These are phyloP conservation scores for Leptographium procerum DNA, from an alignment of 2,329 filamentous ascomycete species.

Conservation along the genomic window DNA sequence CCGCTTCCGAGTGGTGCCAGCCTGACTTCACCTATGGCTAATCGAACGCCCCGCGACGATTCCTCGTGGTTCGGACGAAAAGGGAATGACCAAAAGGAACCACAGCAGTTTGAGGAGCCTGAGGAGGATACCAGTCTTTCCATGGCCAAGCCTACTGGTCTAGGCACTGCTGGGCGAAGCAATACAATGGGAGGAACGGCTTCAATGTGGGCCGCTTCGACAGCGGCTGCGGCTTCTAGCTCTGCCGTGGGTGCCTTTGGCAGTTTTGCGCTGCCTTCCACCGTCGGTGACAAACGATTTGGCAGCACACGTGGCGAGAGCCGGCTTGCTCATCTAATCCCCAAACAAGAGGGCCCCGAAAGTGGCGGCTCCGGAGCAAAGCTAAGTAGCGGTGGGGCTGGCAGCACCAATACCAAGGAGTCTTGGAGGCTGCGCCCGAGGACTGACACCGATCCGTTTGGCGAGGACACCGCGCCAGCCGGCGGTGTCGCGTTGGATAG, in stretches of 20 bases:
- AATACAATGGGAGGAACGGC: constrained; percentile 33
- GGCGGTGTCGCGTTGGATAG: constrained; percentile 23
- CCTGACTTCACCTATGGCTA: constrained; percentile 49
- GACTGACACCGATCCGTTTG: constrained; percentile 65
- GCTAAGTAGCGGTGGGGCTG: neutral
- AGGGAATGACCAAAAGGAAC: constrained; percentile 40
- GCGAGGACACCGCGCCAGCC: constrained; percentile 51
- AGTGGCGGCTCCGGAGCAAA: neutral
- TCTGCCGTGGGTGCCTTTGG: constrained; percentile 78
- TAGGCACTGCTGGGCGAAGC: constrained; percentile 39
- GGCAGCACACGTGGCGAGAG: constrained; percentile 64
- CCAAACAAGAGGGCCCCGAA: constrained; percentile 21
- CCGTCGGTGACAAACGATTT: constrained; percentile 62
- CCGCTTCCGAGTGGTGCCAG: constrained; percentile 38
- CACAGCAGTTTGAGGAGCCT: constrained; percentile 36
- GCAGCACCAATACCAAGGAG: constrained; percentile 11
- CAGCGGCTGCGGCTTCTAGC: constrained; percentile 44
- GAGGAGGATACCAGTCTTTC: constrained; percentile 32
- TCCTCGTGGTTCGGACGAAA: constrained; percentile 48
- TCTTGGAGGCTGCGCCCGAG: constrained; percentile 50
- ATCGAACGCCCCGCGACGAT: constrained; percentile 51
- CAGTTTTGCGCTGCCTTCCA: constrained; percentile 62
- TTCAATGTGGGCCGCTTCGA: constrained; percentile 32
- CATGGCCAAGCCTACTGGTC: constrained; percentile 22
- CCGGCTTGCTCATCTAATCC: constrained; percentile 74